A percentile compares a stretch with the other conserved stretches of the same genome.
Evolutionary conservation across 129 eudicot genomes (phyloP).

Genomic region (Artemisia argyi): DNA sequence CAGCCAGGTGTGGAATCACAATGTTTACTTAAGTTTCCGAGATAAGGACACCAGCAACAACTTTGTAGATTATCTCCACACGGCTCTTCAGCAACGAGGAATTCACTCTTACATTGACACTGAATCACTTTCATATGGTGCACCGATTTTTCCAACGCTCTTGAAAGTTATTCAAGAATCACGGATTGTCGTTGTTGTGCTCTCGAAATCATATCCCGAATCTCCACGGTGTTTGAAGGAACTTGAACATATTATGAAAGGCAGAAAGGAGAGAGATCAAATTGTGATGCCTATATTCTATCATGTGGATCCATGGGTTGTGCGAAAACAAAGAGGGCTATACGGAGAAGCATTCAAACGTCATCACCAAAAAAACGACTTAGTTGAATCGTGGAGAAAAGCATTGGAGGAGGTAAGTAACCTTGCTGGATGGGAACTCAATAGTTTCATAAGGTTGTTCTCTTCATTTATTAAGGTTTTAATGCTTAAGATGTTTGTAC

Average conservation of each 20-base stretch:
- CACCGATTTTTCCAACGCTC: too few species aligned
- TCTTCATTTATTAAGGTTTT: too few species aligned
- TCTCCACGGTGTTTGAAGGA: not conserved
- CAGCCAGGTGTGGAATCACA: not conserved
- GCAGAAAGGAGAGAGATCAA: not conserved
- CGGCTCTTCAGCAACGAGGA: too few species aligned
- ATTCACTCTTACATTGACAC: not conserved
- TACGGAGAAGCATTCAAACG: not conserved
- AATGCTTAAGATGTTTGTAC: too few species aligned
- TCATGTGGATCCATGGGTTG: not conserved
- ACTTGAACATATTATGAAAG: not conserved
- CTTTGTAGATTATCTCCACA: too few species aligned
- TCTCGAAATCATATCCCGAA: too few species aligned
- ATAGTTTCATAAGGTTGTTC: too few species aligned
- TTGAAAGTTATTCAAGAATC: too few species aligned
- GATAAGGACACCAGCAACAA: not conserved
- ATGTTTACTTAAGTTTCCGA: not conserved
- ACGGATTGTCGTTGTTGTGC: too few species aligned
- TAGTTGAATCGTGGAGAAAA: not conserved
- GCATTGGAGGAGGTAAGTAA: not conserved
- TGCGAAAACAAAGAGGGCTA: not conserved
- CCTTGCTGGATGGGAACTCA: not conserved
- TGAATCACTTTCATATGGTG: not conserved
- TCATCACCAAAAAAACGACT: too few species aligned
- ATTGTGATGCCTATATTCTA: not conserved